Evolutionary conservation across 495 filamentous ascomycete species (phyloP).

Genomic region (Bombardia bombarda): DNA sequence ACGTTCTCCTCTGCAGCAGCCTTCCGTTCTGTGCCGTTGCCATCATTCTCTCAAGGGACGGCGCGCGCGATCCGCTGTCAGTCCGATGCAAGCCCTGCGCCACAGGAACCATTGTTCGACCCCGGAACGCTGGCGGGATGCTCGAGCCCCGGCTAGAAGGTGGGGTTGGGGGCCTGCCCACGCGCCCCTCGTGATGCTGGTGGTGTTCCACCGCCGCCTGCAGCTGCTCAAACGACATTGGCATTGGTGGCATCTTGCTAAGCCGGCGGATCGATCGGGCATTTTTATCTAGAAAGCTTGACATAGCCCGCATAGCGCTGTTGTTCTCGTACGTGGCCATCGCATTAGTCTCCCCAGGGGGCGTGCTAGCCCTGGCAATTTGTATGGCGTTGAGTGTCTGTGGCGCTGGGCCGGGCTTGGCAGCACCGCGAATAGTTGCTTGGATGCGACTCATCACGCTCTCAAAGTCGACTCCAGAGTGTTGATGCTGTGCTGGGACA

Average conservation of each 20-base stretch:
- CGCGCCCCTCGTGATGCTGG: conserved; percentile 4
- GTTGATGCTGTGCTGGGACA: conserved; percentile 20
- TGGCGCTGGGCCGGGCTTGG: conserved; percentile 11
- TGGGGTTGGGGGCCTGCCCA: conserved; percentile 10
- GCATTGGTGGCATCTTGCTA: conserved; percentile 28
- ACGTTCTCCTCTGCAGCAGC: conserved; percentile 1
- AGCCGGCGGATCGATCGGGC: conserved; percentile 37
- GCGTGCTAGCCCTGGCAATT: conserved; percentile 21
- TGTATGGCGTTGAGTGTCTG: conserved; percentile 31
- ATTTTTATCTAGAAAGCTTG: conserved; percentile 38
- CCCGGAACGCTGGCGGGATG: conserved; percentile 12
- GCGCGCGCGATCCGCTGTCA: not conserved
- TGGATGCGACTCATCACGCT: conserved; percentile 34
- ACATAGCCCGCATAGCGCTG: conserved; percentile 34
- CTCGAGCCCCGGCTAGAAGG: conserved; percentile 23
- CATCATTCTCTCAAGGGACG: not conserved
- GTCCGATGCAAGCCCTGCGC: not conserved
- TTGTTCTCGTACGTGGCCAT: conserved; percentile 32
- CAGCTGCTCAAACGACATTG: conserved; percentile 29
- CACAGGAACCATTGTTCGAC: not conserved
- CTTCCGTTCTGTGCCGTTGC: conserved; percentile 4
- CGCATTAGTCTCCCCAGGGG: conserved; percentile 22
- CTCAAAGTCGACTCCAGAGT: conserved; percentile 31
- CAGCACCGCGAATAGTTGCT: conserved; percentile 18
- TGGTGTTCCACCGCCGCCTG: conserved; percentile 18